Base-by-base conservation (phyloP, 2,329 filamentous ascomycete genomes). In the Aspergillus tamarii region DNA sequence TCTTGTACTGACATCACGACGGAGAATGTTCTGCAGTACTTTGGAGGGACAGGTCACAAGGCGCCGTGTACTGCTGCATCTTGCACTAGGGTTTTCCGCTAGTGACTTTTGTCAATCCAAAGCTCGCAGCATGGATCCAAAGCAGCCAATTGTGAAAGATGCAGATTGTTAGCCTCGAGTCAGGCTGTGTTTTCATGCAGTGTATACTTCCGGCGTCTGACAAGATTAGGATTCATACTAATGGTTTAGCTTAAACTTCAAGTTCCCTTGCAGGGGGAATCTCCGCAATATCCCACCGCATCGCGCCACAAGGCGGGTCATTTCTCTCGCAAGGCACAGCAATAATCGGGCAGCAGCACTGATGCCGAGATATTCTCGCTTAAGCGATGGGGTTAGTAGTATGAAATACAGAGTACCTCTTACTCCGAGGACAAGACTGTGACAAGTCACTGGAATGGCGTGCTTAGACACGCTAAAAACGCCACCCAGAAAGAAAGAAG, bases 151-250 rank as follows among this genome's bases (percentile, higher is more conserved):
- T 48, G 21, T 48, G 45, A 48, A 34, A 53, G 50, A 28, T 30
- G 16, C 16, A n/a, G 30, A 11, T 19, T 16, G 21, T 53, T 19
- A 39, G 52, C 52, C 52, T 14, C 32, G 23, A 11, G 32, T 55
- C n/a, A 55, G 32, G 52, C 52, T 39, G 52, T 39, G 52, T 19
- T 23, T 23, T 19, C 19, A n/a, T 55, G 16, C 12, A 50, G 28
- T 36, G 52, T 39, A 41, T 23, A 32, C 48, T 32, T 52, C 32
- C 6, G 32, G 32, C 30, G 32, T 54, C 50, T 54, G 50, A 54
- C 50, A 54, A 28, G 9, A 26, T 55, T 55, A 39, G 32, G 52
- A 32, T 55, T 55, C 52, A 55, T 55, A n/a, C 52, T 55, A 39
- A 39, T 23, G 5, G 9, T 55, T 39, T 55, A 39, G 52, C 23